Evolutionary conservation across 1,139 yeast species (phyloP).

Genomic region (Pichia cactophila): DNA sequence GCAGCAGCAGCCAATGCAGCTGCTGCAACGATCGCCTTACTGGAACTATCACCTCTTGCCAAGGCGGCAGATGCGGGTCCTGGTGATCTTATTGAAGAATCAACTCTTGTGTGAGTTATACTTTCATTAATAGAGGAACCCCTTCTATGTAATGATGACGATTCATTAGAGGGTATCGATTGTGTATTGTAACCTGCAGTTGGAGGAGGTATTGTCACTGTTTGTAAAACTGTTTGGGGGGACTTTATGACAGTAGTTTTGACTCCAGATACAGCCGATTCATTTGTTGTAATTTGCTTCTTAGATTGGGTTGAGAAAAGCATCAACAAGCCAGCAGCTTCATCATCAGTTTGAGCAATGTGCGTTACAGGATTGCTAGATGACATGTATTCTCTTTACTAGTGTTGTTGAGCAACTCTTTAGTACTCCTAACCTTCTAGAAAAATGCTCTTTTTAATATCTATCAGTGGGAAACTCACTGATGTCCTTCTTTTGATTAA

Average conservation of each 20-base stretch:
- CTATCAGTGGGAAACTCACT: too few species aligned
- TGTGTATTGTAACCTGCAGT: not conserved
- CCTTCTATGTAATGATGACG: not conserved
- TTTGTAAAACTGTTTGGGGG: not conserved
- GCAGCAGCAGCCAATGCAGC: constrained; percentile 71
- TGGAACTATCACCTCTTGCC: constrained; percentile 28
- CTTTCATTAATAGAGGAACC: constrained; percentile 1
- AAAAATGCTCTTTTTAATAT: too few species aligned
- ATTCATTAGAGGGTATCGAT: not conserved
- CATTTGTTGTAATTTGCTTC: not conserved
- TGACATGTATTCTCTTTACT: not conserved
- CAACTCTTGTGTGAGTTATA: constrained; percentile 1
- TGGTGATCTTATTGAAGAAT: constrained; percentile 31
- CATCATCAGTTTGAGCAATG: constrained; percentile 22
- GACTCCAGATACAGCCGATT: not conserved
- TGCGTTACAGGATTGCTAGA: not conserved
- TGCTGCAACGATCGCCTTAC: constrained; percentile 57
- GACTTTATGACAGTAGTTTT: not conserved
- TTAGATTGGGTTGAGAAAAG: constrained; percentile 28
- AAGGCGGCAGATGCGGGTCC: constrained; percentile 45
- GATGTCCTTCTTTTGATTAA: too few species aligned
- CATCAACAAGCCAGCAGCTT: constrained; percentile 32
- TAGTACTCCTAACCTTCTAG: not conserved
- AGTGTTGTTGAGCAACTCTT: too few species aligned
- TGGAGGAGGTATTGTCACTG: not conserved